Evolutionary conservation across 2,329 filamentous ascomycete genomes (phyloP), one percentile per base, ranked within the genome.

Genomic region (Arthrobotrys sphaeroides): DNA sequence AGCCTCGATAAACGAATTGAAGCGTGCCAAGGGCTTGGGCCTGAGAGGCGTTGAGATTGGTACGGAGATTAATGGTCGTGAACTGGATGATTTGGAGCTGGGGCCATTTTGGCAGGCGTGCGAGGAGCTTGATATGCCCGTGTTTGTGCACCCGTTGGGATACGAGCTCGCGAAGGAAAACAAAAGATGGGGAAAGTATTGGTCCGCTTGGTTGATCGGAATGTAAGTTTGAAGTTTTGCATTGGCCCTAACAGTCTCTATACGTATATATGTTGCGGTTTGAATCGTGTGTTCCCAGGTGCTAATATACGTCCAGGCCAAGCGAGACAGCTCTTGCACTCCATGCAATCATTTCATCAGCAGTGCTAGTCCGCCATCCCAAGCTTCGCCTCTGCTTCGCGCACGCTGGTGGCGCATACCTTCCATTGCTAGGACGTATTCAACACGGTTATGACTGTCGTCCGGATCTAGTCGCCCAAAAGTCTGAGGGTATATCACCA

Each of bases 81-180:
- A 81, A 64, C 72, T 83, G 18, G 81, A 82, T 55, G 80, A 81
- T 51, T 73, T 77, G 9, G 38, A 43, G 26, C 53, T 82, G 31
- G 81, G 79, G 12, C 77, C 70, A 12, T 82, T 83, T 72, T 83
- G 82, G 82, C 31, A 33, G 5, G 80, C 79, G 1, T 83, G 82
- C 42, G 81, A 82, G 75, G 77, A 78, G 51, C 55, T 82, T 31
- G 77, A 81, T 36, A 79, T 81, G 73, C 79, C 81, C 0, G 80
- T 83, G 3, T 82, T 83, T 68, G 80, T 82, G 45, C 82, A 83
- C 43, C 82, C 82, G 13, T 55, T 83, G 22, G 82, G 82, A 3
- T 83, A 83, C 64, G 79, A 81, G 5, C 66, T 82, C 49, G 78
- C 79, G 20, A 79, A 79, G 67, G 82, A 83, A 68, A 82, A 82